Evolutionary conservation across 345 rosid genomes (phyloP), one percentile per base, ranked within the genome.

Genomic region (Syzygium oleosum): DNA sequence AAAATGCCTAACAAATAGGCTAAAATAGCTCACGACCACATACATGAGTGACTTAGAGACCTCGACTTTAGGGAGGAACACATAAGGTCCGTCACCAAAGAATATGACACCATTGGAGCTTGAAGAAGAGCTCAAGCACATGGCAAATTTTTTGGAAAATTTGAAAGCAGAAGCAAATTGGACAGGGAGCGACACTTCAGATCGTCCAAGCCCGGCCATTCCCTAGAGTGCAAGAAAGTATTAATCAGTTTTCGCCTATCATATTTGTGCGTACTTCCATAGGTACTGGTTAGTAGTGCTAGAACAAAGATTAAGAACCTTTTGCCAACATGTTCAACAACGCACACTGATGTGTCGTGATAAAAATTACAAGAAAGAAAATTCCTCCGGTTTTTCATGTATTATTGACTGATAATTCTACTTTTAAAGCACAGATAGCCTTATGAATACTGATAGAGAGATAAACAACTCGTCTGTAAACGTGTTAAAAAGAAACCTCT

Each of bases 161-260:
- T 86, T 89, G 25, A 92, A 91, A 43, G 88, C 87, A 8, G 89
- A 54, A 15, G 93, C 78, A 83, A 93, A 85, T 51, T 88, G 92
- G 11, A 87, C 63, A 55, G 93, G 91, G 52, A 92, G 68, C 2
- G 93, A 87, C 73, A 90, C 68, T 51, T 34, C 85, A 2, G 88
- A 84, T 56, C 92, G 85, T 29, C 94, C 94, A 25, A 93, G 87
- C 21, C 92, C 93, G 29, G 93, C 94, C 43, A 68, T 68, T 68
- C 79, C 79, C 79, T 68, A 43, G 43, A 68, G 41, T 68, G 43
- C 43, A 31, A 17, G 12, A 31, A 31, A 68, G 9, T 16, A 31
- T 31, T 12, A 68, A 68, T 31, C 19, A n/a, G 38, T n/a, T 63
- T 13, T 63, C 9, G 77, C 77, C 38, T 29, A 21, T 19, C 58